A percentile compares a stretch with the other conserved stretches of the same genome.
phyloP scores from a whole-genome alignment of 768 basidiomycete genomes.

The Lactarius deliciosus region DNA sequence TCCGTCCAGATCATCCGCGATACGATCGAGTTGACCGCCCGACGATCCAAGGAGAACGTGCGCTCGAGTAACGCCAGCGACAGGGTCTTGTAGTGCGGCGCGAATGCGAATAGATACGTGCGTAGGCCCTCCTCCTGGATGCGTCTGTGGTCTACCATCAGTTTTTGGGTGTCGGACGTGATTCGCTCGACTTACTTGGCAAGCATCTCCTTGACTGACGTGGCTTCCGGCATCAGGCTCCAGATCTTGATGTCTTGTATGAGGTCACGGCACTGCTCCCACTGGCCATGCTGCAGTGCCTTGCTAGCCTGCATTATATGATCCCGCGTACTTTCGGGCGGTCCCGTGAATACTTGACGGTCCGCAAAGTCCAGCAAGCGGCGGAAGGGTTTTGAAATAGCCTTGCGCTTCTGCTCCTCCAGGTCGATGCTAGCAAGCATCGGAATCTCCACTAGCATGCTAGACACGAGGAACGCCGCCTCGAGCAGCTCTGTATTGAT shows the following conservation, averaged over 20 bases:
- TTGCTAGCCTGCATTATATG: slow-evolving; percentile 99
- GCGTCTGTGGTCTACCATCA: slow-evolving; percentile 53
- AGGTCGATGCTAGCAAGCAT: slow-evolving; percentile 91
- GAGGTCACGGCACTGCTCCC: slow-evolving; percentile 93
- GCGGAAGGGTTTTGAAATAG: slow-evolving; percentile 95
- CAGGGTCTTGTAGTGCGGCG: slow-evolving; percentile 87
- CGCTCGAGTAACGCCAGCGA: slow-evolving; percentile 84
- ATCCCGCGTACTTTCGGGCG: slow-evolving; percentile 97
- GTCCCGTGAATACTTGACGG: slow-evolving; percentile 95
- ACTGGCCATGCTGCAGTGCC: slow-evolving; percentile 93
- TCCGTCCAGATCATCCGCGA: slow-evolving; percentile 99
- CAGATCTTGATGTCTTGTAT: slow-evolving; percentile 97
- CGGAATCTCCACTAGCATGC: slow-evolving; percentile 98
- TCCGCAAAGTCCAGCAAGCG: slow-evolving; percentile 95
- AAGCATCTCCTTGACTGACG: slow-evolving; percentile 90
- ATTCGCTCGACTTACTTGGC: slow-evolving; percentile 59
- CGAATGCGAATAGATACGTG: slow-evolving; percentile 98
- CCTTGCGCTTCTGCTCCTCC: slow-evolving; percentile 90
- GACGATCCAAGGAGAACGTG: slow-evolving; percentile 81
- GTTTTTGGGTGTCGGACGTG: background rate
- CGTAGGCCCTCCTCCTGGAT: slow-evolving; percentile 97
- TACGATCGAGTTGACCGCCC: slow-evolving; percentile 84
- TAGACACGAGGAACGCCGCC: slow-evolving; percentile 95
- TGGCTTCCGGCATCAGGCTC: slow-evolving; percentile 90
- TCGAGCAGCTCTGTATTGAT: slow-evolving; percentile 98